Conservation (phyloP, 1,284 basidiomycete genomes). For the Papiliotrema nemorosa region DNA sequence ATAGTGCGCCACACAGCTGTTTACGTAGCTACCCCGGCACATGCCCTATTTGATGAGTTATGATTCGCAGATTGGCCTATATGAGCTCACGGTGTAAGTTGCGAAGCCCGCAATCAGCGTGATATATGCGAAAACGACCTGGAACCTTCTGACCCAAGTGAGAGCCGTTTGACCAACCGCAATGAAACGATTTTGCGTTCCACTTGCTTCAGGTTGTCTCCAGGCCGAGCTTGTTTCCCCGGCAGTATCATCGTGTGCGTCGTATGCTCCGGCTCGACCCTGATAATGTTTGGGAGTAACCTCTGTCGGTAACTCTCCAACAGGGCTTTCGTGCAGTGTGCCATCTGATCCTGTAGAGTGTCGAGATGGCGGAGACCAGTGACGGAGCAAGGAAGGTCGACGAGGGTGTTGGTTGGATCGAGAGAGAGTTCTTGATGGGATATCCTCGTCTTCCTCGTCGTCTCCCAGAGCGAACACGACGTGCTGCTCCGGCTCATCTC, state of each 20-base stretch:
- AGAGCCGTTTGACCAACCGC: slow-evolving; percentile 25
- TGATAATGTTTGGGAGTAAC: slow-evolving; percentile 6
- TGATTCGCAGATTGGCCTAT: background rate
- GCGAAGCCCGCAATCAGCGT: slow-evolving; percentile 32
- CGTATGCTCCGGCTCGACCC: slow-evolving; percentile 21
- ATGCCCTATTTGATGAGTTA: slow-evolving; percentile 24
- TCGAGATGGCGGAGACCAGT: slow-evolving; percentile 48
- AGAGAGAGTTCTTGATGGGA: slow-evolving; percentile 6
- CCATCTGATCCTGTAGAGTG: slow-evolving; percentile 60
- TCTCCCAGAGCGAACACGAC: slow-evolving; percentile 24
- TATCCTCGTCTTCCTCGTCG: slow-evolving; percentile 26
- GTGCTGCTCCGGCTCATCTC: background rate
- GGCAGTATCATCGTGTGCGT: slow-evolving; percentile 14
- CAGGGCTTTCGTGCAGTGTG: slow-evolving; percentile 57
- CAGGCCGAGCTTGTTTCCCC: background rate
- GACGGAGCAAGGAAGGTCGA: slow-evolving; percentile 12
- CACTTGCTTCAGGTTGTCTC: slow-evolving; percentile 4
- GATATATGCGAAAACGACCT: slow-evolving; percentile 40
- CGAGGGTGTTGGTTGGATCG: slow-evolving; percentile 9
- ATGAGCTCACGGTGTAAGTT: slow-evolving; percentile 29
- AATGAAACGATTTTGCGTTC: background rate
- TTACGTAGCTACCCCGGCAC: slow-evolving; percentile 57
- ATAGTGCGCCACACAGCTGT: slow-evolving; percentile 84
- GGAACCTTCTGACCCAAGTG: slow-evolving; percentile 34
- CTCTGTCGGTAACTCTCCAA: slow-evolving; percentile 17